Conservation (phyloP, 192 early-diverging fungal genomes). For the Entomortierella lignicola region DNA sequence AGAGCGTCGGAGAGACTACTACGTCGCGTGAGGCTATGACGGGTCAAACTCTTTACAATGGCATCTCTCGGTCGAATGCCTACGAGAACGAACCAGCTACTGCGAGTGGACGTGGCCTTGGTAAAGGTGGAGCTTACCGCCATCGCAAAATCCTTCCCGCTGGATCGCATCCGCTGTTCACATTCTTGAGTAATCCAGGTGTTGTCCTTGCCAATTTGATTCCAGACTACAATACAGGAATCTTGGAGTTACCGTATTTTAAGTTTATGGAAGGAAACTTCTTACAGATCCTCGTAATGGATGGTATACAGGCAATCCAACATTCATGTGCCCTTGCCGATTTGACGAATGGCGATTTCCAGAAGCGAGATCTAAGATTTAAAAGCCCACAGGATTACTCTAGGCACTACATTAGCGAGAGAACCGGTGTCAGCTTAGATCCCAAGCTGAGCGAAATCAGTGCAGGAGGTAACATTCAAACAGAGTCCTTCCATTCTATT, state of each 20-base stretch:
- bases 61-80: neutral
- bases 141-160: constrained; percentile 22
- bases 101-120: constrained; percentile 1
- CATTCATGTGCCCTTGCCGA: neutral
- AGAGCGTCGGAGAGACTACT: constrained; percentile 36
- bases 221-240: constrained; percentile 13
- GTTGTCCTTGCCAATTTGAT: constrained; percentile 22
- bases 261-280: constrained; percentile 13
- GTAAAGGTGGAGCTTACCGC: constrained; percentile 22
- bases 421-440: constrained; percentile 21
- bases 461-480: neutral
- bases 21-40: constrained; percentile 20
- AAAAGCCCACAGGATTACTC: constrained; percentile 18
- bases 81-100: neutral
- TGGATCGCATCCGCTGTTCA: constrained; percentile 4
- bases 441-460: neutral
- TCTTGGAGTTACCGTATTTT: constrained; percentile 12
- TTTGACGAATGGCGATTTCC: neutral
- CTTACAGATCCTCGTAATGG: constrained; percentile 37
- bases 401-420: constrained; percentile 41
- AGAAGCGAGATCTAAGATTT: constrained; percentile 39
- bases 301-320: constrained; percentile 22
- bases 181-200: constrained; percentile 25
- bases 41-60: neutral
- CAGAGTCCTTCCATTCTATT: constrained; percentile 1